Percentiles rank a stretch among this genome's conserved stretches.
Conservation (phyloP, 371 early-diverging fungal species). For the Mortierella sp. region DNA sequence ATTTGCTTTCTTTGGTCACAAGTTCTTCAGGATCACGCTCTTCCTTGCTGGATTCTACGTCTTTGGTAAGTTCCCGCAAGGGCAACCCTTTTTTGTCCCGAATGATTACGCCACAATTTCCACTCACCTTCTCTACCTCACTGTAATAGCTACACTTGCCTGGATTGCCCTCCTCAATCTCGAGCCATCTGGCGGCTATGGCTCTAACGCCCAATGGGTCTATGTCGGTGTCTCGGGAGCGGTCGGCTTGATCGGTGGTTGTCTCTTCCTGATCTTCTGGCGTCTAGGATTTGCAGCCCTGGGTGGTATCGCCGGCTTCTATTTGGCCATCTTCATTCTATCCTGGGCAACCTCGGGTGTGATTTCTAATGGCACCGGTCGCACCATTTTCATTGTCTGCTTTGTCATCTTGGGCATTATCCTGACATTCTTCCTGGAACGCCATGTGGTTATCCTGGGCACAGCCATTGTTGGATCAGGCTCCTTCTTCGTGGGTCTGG, state of each 20-base stretch:
- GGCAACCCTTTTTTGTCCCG: neutral
- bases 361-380: constrained; percentile 45
- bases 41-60: constrained; percentile 69
- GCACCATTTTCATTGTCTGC: constrained; percentile 33
- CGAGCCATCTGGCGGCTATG: constrained; percentile 58
- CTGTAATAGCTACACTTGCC: constrained; percentile 52
- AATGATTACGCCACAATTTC: neutral
- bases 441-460: constrained; percentile 61
- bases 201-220: constrained; percentile 61
- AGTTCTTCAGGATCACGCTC: constrained; percentile 61
- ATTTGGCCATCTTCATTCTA: constrained; percentile 66
- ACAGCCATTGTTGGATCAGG: constrained; percentile 69
- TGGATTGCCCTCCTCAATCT: constrained; percentile 64
- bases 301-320: constrained; percentile 67
- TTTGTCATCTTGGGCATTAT: constrained; percentile 58
- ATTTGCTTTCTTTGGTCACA: constrained; percentile 57
- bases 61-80: constrained; percentile 51
- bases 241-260: constrained; percentile 63
- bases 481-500: constrained; percentile 66
- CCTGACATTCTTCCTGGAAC: constrained; percentile 65
- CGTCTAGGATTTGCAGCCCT: constrained; percentile 67
- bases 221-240: constrained; percentile 63
- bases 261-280: constrained; percentile 64
- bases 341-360: constrained; percentile 63
- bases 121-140: neutral